Conservation (phyloP, 257 asterid species). For the Coffea canephora region DNA sequence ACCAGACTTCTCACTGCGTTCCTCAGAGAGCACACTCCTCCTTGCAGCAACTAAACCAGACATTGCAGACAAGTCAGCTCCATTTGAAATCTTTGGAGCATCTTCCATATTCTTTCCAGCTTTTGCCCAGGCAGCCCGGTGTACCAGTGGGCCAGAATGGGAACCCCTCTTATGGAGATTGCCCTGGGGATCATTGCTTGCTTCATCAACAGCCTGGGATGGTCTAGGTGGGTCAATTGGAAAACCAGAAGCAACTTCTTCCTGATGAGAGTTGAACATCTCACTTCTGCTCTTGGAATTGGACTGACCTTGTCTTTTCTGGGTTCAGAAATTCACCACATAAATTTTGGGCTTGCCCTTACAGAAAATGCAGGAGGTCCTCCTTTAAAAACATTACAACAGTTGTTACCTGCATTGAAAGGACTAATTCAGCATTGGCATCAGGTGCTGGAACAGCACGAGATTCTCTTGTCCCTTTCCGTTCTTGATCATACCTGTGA, state of each 20-base stretch:
- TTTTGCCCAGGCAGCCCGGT: constrained; percentile 83
- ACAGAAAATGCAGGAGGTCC: background rate
- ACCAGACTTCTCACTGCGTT: constrained; percentile 45
- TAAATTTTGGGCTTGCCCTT: background rate
- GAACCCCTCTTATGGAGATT: constrained; percentile 69
- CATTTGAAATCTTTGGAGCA: constrained; percentile 53
- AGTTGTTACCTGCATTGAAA: constrained; percentile 29
- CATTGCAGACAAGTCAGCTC: constrained; percentile 62
- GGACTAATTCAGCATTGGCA: constrained; percentile 33
- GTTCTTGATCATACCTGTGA: constrained; percentile 21
- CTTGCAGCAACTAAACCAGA: constrained; percentile 85
- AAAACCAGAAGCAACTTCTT: constrained; percentile 89
- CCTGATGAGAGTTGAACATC: constrained; percentile 86
- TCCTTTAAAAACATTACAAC: background rate
- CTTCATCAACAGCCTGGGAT: constrained; percentile 62
- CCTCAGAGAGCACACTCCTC: constrained; percentile 74
- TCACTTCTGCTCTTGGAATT: constrained; percentile 95
- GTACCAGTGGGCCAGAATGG: constrained; percentile 93
- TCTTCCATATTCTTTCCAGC: constrained; percentile 70
- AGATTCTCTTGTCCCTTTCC: constrained; percentile 28
- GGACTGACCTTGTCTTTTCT: constrained; percentile 77
- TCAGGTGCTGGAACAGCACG: constrained; percentile 37
- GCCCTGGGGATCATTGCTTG: constrained; percentile 45
- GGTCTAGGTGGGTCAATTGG: constrained; percentile 95
- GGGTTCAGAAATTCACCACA: constrained; percentile 27